Base-by-base conservation (phyloP, 768 basidiomycete genomes). In the Coprinopsis cinerea region DNA sequence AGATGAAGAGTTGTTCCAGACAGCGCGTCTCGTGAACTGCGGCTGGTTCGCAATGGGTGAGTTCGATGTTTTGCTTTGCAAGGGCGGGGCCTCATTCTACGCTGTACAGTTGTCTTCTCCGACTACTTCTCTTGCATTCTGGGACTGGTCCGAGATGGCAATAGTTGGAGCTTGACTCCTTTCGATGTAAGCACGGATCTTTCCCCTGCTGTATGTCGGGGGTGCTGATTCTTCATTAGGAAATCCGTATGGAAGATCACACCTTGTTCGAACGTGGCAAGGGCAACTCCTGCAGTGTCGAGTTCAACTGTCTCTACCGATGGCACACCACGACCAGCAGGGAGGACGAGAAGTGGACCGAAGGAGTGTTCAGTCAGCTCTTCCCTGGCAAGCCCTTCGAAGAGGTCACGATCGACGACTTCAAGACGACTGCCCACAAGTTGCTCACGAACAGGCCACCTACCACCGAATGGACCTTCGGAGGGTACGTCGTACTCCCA, bases 261-360 rank as follows among this genome's bases (percentile, higher is more conserved):
- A 64, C 77, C 3, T 59, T 83, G 9, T 87, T 90, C 39, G 86
- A 88, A 59, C 76, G 90, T 52, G 90, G 89, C 3, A 79, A 80
- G 43, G 89, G 90, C 2, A 92, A 92, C 59, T 78, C 79, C 13
- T 85, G 83, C 64, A 89, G 87, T 64, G 85, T 89, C 25, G 89
- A 92, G 84, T 92, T 92, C 71, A 92, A 92, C 57, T 85, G 85
- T 57, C 67, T 92, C 48, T 92, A 92, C 64, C 78, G 86, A 17
- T 74, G 90, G 90, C 90, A 92, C 40, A 83, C 90, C 1, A 90
- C 89, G 0, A 88, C 85, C 0, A 88, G 85, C 37, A 57, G 60
- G 14, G 73, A 76, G 47, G 89, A 91, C 47, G 89, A 87, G 60
- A 64, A 80, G 49, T 91, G 87, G 86, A 77, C 82, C 2, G 58